Base-by-base conservation (phyloP, 371 early-diverging fungal genomes). In the Mucor velutinosus region DNA sequence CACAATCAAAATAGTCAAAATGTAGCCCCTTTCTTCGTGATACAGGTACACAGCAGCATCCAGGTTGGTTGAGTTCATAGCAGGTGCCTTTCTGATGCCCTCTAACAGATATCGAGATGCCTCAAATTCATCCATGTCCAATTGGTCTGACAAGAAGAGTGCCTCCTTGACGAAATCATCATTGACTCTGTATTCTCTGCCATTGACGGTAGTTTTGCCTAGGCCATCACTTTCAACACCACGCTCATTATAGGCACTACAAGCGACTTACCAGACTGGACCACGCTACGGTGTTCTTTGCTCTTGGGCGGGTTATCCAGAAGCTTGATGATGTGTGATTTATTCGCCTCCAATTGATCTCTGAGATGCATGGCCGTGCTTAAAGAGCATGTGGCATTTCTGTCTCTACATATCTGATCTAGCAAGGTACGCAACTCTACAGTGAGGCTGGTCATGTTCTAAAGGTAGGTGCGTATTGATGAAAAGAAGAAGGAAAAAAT, bases 1-100 rank as follows among this genome's bases (percentile, higher is more conserved):
- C 35, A 81, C 76, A 60, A 82, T 82, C 17, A 95, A 71, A 68
- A 89, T 80, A 39, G 85, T 70, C 23, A 94, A 76, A 19, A 91
- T 66, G 30, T 87, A 87, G 57, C 83, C 85, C 57, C 92, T 79
- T 74, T 95, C 95, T 39, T 81, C 70, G 65, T 88, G 88, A 68
- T 90, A 95, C 33, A 91, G 65, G 15, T 81, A 66, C 6, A 94
- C 86, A 0, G 95, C 91, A 0, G 89, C 85, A 61, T 93, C 92
- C 15, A 89, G 73, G 11, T 86, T 75, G 4, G 84, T 75, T 30
- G 87, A 76, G 70, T 89, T 88, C 41, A 78, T 78, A 66, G 43
- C 81, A 70, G 63, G 77, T 67, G 35, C 76, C 71, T 25, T 76
- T 65, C 53, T 83, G 70, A 65, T 68, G 10, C 15, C 90, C 87